These are phyloP conservation scores for Apophysomyces ossiformis DNA, from an alignment of 371 early-diverging fungal genomes.

Conservation along the genomic window DNA sequence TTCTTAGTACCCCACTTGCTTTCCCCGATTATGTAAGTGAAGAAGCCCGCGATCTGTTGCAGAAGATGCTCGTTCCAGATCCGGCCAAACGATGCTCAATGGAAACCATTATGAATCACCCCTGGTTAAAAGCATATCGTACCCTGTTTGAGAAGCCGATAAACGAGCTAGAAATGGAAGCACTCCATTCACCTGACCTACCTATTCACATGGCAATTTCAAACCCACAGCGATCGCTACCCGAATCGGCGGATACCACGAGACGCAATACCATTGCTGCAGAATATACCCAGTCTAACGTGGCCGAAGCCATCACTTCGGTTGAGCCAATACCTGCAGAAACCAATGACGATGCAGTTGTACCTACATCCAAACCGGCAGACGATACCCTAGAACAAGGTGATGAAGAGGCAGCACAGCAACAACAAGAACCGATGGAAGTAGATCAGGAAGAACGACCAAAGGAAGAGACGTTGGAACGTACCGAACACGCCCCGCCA, in stretches of 20 bases:
- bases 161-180: constrained; percentile 26
- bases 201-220: constrained; percentile 17
- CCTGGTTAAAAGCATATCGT: constrained; percentile 59
- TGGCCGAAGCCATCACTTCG: not conserved
- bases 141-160: constrained; percentile 36
- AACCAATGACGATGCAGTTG: constrained; percentile 3
- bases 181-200: constrained; percentile 23
- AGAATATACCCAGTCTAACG: constrained; percentile 13
- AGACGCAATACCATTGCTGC: constrained; percentile 27
- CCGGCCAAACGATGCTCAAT: constrained; percentile 88
- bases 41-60: constrained; percentile 82
- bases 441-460: constrained; percentile 9
- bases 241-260: constrained; percentile 15
- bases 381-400: constrained; percentile 10
- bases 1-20: constrained; percentile 85
- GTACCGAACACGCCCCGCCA: not conserved
- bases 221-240: constrained; percentile 12
- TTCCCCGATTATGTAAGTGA: constrained; percentile 90
- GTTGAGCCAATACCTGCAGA: not conserved
- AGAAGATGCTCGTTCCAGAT: constrained; percentile 92
- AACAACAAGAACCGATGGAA: constrained; percentile 14
- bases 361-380: not conserved
- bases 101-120: constrained; percentile 84
- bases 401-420: constrained; percentile 4
- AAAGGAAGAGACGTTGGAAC: constrained; percentile 3